A percentile compares a stretch with the other conserved stretches of the same genome.
These are phyloP conservation scores for Dactylellina haptotyla DNA, from an alignment of 2,329 filamentous ascomycete genomes.

Conservation along the genomic window DNA sequence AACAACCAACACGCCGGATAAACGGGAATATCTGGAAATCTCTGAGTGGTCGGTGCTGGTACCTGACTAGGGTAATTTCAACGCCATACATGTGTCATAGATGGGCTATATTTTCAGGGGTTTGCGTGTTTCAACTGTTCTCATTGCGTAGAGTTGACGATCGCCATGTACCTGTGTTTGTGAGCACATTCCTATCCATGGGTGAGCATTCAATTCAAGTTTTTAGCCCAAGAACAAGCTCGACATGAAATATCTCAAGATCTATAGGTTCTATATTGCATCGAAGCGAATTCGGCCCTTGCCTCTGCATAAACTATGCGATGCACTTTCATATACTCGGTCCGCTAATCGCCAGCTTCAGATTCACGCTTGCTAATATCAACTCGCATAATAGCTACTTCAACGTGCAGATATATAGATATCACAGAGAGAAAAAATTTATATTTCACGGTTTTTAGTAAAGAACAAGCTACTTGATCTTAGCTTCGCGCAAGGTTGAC, in stretches of 20 bases:
- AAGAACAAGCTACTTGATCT: no score
- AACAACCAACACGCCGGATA: conserved; percentile 50
- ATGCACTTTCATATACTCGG: conserved; percentile 25
- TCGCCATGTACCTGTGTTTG: background rate
- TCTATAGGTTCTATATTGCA: conserved; percentile 27
- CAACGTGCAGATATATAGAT: conserved; percentile 9
- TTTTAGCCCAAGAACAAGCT: conserved; percentile 7
- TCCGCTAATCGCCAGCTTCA: conserved; percentile 25
- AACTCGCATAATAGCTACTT: conserved; percentile 3
- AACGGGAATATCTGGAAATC: conserved; percentile 36
- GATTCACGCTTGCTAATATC: background rate
- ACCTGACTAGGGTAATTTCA: conserved; percentile 29
- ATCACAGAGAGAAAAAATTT: background rate
- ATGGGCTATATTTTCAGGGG: conserved; percentile 13
- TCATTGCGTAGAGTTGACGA: conserved; percentile 49
- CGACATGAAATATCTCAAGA: conserved; percentile 46
- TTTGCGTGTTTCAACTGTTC: conserved; percentile 40
- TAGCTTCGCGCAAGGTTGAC: conserved; percentile 10
- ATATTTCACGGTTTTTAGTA: no score
- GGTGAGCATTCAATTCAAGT: no score
- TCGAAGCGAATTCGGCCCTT: conserved; percentile 52
- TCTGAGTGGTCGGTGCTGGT: conserved; percentile 12
- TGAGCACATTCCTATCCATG: no score
- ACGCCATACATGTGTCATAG: conserved; percentile 22
- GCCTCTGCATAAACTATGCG: conserved; percentile 33